Evolutionary conservation across 169 alveolate species (phyloP).

Genomic region (Plasmodium berghei): DNA sequence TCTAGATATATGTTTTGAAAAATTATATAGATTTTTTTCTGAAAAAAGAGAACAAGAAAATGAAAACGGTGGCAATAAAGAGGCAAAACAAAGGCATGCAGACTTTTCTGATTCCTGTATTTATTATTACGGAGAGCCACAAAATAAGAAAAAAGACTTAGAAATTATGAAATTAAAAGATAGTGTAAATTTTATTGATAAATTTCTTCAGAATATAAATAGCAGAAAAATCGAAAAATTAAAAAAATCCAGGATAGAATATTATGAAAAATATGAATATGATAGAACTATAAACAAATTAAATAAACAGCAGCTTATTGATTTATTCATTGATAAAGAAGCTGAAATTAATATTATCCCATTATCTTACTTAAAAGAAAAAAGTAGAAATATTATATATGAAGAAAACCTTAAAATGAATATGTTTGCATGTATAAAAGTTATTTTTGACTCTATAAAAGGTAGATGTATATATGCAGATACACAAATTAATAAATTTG

Average conservation of each 20-base stretch:
- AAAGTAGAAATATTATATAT: constrained; percentile 50
- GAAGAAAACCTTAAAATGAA: constrained; percentile 68
- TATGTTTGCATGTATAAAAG: constrained; percentile 70
- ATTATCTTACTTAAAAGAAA: constrained; percentile 50
- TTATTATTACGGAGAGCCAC: not conserved
- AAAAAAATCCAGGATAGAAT: constrained; percentile 19
- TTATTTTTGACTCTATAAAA: constrained; percentile 76
- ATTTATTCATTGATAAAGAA: constrained; percentile 58
- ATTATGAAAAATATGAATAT: constrained; percentile 35
- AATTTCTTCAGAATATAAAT: constrained; percentile 62
- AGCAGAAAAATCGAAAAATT: constrained; percentile 39
- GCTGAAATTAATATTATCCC: constrained; percentile 44
- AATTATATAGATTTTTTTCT: constrained; percentile 7
- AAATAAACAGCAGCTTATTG: constrained; percentile 37
- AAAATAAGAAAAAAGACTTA: constrained; percentile 23
- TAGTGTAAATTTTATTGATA: constrained; percentile 42
- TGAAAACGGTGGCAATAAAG: not conserved
- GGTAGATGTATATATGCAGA: constrained; percentile 93
- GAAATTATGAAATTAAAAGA: constrained; percentile 60
- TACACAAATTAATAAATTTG: constrained; percentile 86
- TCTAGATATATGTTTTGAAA: constrained; percentile 31
- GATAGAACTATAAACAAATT: constrained; percentile 41
- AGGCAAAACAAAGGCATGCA: not conserved
- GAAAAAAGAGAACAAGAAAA: not conserved
- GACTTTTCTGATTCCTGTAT: not conserved